phyloP scores from a whole-genome alignment of 345 rosid species.

The Geranium brycei region DNA sequence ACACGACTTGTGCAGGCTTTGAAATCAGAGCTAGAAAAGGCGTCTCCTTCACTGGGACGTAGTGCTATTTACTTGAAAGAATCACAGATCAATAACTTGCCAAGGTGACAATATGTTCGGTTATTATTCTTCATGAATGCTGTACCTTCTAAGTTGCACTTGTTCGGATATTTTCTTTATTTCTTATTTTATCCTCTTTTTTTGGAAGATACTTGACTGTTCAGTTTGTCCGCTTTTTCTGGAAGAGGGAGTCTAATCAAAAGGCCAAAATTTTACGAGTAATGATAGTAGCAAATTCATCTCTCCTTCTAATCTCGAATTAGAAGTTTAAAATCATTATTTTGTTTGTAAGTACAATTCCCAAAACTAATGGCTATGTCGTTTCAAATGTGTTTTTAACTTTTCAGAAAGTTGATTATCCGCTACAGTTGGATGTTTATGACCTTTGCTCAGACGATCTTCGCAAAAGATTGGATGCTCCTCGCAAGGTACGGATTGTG shows the following conservation, averaged over 20 bases:
- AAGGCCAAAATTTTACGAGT: conserved; percentile 97
- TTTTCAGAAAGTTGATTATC: conserved; percentile 92
- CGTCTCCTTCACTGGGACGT: conserved; percentile 72
- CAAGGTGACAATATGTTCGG: conserved; percentile 32
- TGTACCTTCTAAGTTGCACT: no score
- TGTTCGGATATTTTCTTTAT: neutral
- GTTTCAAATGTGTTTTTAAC: conserved; percentile 6
- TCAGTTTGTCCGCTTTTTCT: conserved; percentile 98
- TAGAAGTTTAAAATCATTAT: no score
- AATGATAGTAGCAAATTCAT: conserved; percentile 4
- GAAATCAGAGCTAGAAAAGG: conserved; percentile 92
- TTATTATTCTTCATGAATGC: neutral
- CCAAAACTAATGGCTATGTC: neutral
- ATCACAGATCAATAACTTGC: conserved; percentile 69
- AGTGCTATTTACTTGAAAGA: conserved; percentile 79
- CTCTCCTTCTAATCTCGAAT: no score
- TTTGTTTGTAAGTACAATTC: no score
- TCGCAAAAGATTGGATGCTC: conserved; percentile 56
- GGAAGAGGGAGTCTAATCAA: conserved; percentile 98
- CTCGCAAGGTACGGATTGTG: conserved; percentile 54
- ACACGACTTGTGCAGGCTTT: conserved; percentile 39
- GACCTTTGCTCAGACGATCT: conserved; percentile 90
- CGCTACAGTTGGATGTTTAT: conserved; percentile 77
- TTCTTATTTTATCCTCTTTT: neutral
- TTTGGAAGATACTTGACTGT: conserved; percentile 72